Conservation (phyloP, 768 basidiomycete genomes). For the Auricularia heimuer region DNA sequence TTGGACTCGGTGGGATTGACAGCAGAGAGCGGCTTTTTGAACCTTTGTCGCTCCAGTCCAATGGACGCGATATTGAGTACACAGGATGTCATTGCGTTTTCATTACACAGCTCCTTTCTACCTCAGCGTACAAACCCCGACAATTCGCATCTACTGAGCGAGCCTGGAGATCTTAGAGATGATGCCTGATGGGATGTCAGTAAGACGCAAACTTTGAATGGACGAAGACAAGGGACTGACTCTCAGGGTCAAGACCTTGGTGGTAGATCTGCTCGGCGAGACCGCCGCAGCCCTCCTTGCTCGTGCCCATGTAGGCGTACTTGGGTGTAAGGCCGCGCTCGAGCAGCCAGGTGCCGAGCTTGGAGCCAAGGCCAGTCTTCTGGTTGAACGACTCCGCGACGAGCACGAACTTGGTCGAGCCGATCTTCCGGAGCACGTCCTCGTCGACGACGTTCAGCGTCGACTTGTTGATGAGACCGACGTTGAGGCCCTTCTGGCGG, state of each 20-base stretch:
- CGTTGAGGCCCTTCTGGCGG: conserved; percentile 62
- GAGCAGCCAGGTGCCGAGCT: conserved; percentile 78
- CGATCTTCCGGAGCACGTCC: conserved; percentile 64
- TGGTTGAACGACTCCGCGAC: conserved; percentile 81
- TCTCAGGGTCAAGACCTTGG: conserved; percentile 72
- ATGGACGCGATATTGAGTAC: no score
- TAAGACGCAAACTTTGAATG: not conserved
- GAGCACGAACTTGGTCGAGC: conserved; percentile 65
- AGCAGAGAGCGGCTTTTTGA: not conserved
- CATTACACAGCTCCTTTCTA: not conserved
- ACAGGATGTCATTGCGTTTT: not conserved
- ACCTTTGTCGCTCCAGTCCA: not conserved
- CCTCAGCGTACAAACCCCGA: not conserved
- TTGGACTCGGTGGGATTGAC: no score
- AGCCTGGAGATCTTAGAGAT: conserved; percentile 36
- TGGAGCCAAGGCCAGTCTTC: conserved; percentile 85
- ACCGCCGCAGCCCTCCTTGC: conserved; percentile 64
- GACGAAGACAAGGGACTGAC: conserved; percentile 32
- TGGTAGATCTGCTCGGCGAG: conserved; percentile 76
- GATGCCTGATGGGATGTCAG: conserved; percentile 27
- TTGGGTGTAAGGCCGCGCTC: conserved; percentile 73
- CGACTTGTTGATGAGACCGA: conserved; percentile 81
- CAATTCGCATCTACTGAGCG: conserved; percentile 16
- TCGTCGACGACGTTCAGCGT: conserved; percentile 80
- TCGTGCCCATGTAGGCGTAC: conserved; percentile 72